Evolutionary conservation across 2,329 filamentous ascomycete genomes (phyloP), one percentile per base, ranked within the genome.

Genomic region (Tolypocladium capitatum): DNA sequence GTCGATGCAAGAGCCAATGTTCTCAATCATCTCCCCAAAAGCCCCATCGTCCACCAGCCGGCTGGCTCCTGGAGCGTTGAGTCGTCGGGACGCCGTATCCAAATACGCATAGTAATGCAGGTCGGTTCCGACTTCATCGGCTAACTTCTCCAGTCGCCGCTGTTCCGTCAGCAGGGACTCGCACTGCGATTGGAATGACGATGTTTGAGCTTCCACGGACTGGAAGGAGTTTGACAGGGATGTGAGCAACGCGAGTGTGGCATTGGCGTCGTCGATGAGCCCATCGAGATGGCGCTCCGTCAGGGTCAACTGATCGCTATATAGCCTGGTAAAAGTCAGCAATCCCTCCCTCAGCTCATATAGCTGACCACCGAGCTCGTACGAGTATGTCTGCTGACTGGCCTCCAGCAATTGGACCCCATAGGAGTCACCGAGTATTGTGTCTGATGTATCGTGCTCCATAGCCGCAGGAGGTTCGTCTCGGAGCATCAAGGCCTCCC

Each of bases 41-140:
- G 86, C 84, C 45, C 84, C 81, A 48, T 84, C 83, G 42, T 90
- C 84, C 16, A 96, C 90, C 48, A 95, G 74, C 49, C 84, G 88
- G 44, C 86, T 83, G 20, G 91, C 90, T 1, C 90, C 89, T 0
- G 92, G 90, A 0, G 90, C 90, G 69, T 97, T 97, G 49, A 98
- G 78, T 14, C 89, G 79, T 48, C 90, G 78, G 0, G 89, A 95
- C 51, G 91, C 89, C 43, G 84, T 89, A 53, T 98, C 92, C 6
- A 98, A 75, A 60, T 95, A 96, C 20, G 85, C 80, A 64, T 98
- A 98, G 66, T 94, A 96, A 60, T 90, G 83, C n/a, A 96, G 71
- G 56, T 96, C 94, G 24, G 86, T 85, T 27, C 86, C 84, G 48
- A 98, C 84, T 49, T 89, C 83, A 55, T 94, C 80, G 3, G 89